Conservation (phyloP, 345 rosid species). For the Trapa bicornis region DNA sequence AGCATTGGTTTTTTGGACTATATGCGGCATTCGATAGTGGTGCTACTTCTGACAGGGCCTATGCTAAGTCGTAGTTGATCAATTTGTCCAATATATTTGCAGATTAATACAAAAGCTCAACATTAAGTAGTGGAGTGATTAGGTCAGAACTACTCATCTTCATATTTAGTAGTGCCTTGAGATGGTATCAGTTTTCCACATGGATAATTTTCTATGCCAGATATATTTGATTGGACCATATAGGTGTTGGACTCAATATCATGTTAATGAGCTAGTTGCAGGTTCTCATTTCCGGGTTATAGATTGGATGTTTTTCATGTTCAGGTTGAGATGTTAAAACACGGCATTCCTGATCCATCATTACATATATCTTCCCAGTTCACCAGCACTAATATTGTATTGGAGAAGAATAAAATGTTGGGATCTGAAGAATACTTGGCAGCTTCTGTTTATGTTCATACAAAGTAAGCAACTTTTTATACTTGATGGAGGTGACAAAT, state of each 20-base stretch:
- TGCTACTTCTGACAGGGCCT: no score
- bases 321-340: slow-evolving; percentile 81
- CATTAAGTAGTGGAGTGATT: no score
- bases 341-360: slow-evolving; percentile 80
- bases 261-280: not conserved
- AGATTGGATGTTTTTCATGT: not conserved
- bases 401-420: slow-evolving; percentile 38
- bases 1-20: no score
- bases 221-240: not conserved
- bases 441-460: slow-evolving; percentile 63
- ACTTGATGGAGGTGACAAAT: not conserved
- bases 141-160: no score
- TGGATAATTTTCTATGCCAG: not conserved
- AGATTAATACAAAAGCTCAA: no score
- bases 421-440: slow-evolving; percentile 58
- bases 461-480: slow-evolving; percentile 42
- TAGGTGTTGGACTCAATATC: not conserved
- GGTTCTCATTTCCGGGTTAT: not conserved
- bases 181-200: not conserved
- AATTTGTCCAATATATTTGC: no score
- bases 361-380: slow-evolving; percentile 27
- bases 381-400: slow-evolving; percentile 28
- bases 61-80: no score
- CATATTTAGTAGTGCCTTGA: not conserved
- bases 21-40: no score